A percentile compares a stretch with the other conserved stretches of the same genome.
phyloP scores from a whole-genome alignment of 75 land plant genomes.

The Cryptomeria japonica region DNA sequence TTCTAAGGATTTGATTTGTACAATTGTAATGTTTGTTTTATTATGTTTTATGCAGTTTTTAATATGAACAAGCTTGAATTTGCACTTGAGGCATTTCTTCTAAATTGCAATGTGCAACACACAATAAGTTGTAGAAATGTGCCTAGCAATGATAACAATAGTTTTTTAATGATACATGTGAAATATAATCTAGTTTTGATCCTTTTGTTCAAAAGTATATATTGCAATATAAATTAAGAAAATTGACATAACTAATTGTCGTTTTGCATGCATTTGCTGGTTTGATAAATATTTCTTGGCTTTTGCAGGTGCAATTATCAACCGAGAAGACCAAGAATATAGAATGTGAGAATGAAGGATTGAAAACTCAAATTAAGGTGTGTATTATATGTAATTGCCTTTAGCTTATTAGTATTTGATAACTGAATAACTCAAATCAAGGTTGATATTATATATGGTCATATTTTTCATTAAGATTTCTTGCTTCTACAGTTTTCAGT shows the following conservation, averaged over 20 bases:
- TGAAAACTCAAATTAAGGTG: slow-evolving; percentile 7
- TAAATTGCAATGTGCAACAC: no score
- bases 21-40: no score
- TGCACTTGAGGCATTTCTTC: no score
- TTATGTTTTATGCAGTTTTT: no score
- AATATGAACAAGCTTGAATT: no score
- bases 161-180: background rate
- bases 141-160: no score
- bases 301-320: background rate
- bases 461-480: no score
- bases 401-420: background rate
- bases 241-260: background rate
- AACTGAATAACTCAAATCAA: background rate
- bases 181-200: background rate
- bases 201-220: background rate
- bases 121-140: no score
- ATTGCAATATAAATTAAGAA: background rate
- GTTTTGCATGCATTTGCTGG: background rate
- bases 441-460: no score
- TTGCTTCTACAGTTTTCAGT: no score
- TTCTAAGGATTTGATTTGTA: no score
- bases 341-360: background rate
- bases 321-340: background rate
- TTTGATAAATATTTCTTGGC: background rate
- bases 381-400: background rate